A percentile compares a stretch with the other conserved stretches of the same genome.
phyloP scores from a whole-genome alignment of 1,284 basidiomycete species.

The Cryptococcus sp. region DNA sequence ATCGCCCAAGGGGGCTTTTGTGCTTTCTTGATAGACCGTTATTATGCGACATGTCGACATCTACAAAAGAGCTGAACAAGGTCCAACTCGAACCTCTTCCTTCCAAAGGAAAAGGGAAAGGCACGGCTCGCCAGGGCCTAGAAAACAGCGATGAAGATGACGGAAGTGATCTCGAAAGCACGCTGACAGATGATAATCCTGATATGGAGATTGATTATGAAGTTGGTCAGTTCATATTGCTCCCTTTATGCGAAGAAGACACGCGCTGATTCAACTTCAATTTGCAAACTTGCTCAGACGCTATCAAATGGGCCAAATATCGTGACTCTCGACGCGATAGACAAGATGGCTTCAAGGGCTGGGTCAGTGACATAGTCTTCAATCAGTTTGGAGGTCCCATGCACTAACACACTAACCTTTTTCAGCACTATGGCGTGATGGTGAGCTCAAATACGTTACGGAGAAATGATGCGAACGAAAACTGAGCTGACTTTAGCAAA shows the following conservation, averaged over 20 bases:
- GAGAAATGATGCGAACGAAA: too few species aligned
- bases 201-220: slow-evolving; percentile 18
- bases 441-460: slow-evolving; percentile 7
- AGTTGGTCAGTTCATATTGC: slow-evolving; percentile 26
- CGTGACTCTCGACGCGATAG: slow-evolving; percentile 20
- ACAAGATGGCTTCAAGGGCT: slow-evolving; percentile 21
- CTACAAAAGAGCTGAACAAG: slow-evolving; percentile 2
- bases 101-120: background rate
- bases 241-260: background rate
- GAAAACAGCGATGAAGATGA: slow-evolving; percentile 1
- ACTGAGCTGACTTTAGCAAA: background rate
- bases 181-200: slow-evolving; percentile 9
- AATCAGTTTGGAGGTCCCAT: too few species aligned
- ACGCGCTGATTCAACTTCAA: too few species aligned
- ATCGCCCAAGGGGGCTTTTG: too few species aligned
- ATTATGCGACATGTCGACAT: background rate
- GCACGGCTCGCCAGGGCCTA: background rate
- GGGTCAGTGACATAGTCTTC: slow-evolving; percentile 18
- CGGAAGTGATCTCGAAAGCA: slow-evolving; percentile 22
- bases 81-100: slow-evolving; percentile 7
- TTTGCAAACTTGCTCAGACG: slow-evolving; percentile 28
- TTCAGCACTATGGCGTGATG: slow-evolving; percentile 39
- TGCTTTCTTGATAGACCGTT: too few species aligned
- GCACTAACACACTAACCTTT: background rate
- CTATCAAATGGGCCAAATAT: slow-evolving; percentile 35